These are phyloP conservation scores for Aspergillus sparsus DNA, from an alignment of 495 filamentous ascomycete genomes.

Conservation along the genomic window DNA sequence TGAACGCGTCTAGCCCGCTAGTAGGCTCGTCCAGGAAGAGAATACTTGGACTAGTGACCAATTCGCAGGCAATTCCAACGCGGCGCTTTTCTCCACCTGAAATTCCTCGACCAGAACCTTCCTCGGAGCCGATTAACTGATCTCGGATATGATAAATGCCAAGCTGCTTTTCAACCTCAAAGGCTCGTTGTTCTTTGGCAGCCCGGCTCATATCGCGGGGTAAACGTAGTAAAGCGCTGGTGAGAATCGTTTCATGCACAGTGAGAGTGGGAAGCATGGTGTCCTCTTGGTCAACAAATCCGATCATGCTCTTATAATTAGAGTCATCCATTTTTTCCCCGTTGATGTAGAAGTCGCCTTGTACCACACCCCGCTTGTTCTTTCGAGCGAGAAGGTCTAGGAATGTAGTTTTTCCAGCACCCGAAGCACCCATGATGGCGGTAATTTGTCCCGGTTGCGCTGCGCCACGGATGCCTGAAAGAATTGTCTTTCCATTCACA, in stretches of 20 bases:
- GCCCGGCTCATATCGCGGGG: constrained; percentile 84
- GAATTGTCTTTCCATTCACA: constrained; percentile 83
- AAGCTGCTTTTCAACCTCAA: constrained; percentile 92
- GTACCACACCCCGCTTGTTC: constrained; percentile 84
- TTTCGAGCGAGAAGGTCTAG: constrained; percentile 95
- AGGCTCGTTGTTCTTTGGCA: constrained; percentile 84
- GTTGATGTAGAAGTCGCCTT: constrained; percentile 89
- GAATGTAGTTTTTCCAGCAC: constrained; percentile 96
- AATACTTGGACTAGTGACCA: constrained; percentile 96
- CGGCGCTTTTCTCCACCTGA: constrained; percentile 96
- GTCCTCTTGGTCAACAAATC: constrained; percentile 98
- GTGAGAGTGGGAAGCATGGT: constrained; percentile 97
- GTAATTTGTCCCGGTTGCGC: constrained; percentile 89
- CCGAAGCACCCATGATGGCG: constrained; percentile 98
- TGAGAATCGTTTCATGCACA: constrained; percentile 96
- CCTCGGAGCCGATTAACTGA: constrained; percentile 95
- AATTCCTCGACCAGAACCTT: constrained; percentile 90
- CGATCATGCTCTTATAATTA: constrained; percentile 87
- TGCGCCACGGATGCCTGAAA: constrained; percentile 76
- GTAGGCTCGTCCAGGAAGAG: constrained; percentile 97
- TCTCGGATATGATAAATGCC: constrained; percentile 91
- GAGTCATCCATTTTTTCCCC: constrained; percentile 83
- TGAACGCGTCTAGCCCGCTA: constrained; percentile 63
- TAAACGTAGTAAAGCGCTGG: constrained; percentile 85
- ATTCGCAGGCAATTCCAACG: constrained; percentile 95